Evolutionary conservation across 2,329 filamentous ascomycete genomes (phyloP), one percentile per base, ranked within the genome.

Genomic region (Chaetomium strumarium): DNA sequence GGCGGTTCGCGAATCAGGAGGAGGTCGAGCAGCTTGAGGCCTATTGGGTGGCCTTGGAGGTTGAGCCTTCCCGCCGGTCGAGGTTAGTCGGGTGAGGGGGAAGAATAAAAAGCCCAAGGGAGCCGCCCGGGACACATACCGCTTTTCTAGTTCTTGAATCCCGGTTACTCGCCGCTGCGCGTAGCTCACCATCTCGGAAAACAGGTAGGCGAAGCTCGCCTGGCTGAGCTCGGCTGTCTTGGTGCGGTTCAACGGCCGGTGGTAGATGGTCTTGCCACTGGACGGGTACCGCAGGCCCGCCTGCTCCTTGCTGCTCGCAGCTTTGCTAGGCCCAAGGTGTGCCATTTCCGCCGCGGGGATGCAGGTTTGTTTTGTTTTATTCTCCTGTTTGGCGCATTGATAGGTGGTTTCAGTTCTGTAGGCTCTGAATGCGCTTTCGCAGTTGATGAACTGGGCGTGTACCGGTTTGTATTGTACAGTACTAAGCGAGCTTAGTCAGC

Each of bases 261-360:
- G 90, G 76, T 97, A 99, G 74, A 99, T 97, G 59, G 90, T 96
- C 75, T 97, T 97, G 74, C 90, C 90, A 70, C 84, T 95, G 52
- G 88, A 88, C 44, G 93, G 92, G 65, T 95, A 89, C 61, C 90
- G 88, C 57, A 99, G 84, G 24, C 88, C 85, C 33, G 77, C 37
- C 51, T 73, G 76, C 66, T 76, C 71, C 69, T 54, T 72, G 67
- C 52, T 53, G 51, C 49, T 58, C 3, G 52, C 42, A 24, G 70
- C 63, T 58, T 76, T 71, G 58, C 70, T 65, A 52, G 75, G 68
- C 60, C 77, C 76, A 39, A 76, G 66, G 66, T 76, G 79, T 53
- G 76, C 71, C 77, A 80, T 80, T 58, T 55, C 51, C 14, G 48
- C 50, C 6, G 43, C 24, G 44, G 49, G 10, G 33, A 14, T 13